Evolutionary conservation across 495 filamentous ascomycete species (phyloP).

Genomic region (Lepraria neglecta): DNA sequence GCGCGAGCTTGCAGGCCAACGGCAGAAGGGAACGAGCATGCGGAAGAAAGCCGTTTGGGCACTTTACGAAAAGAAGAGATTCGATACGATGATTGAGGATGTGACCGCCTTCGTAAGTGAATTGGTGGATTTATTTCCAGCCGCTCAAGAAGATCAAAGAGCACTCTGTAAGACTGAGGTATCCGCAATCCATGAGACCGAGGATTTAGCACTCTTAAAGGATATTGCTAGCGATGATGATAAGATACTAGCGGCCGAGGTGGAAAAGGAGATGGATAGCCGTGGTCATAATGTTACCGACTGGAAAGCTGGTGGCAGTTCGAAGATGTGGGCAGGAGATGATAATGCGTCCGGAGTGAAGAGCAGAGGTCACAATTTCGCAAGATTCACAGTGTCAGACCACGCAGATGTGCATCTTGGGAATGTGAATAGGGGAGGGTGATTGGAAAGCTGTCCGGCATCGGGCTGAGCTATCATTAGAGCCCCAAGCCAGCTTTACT

Average conservation of each 20-base stretch:
- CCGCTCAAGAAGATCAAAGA: constrained; percentile 23
- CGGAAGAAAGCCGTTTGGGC: constrained; percentile 20
- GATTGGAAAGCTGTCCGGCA: neutral
- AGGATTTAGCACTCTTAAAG: neutral
- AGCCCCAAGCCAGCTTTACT: neutral
- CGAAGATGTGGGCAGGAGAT: constrained; percentile 9
- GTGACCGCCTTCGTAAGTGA: constrained; percentile 26
- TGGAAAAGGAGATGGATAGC: constrained; percentile 5
- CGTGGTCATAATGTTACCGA: neutral
- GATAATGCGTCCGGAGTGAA: constrained; percentile 12
- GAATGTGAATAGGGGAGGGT: neutral
- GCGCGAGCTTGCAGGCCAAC: constrained; percentile 26
- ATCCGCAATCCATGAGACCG: constrained; percentile 9
- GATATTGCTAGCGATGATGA: constrained; percentile 24
- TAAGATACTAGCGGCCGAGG: constrained; percentile 17
- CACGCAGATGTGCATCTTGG: constrained; percentile 2
- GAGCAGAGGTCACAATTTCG: constrained; percentile 4
- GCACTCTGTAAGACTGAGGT: constrained; percentile 29
- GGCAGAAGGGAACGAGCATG: constrained; percentile 25
- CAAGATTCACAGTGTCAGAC: constrained; percentile 6
- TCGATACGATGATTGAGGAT: constrained; percentile 29
- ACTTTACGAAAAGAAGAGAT: constrained; percentile 22
- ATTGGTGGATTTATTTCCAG: constrained; percentile 31
- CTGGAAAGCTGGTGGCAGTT: constrained; percentile 11
- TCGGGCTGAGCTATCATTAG: neutral